Base-by-base conservation (phyloP, 2,329 filamentous ascomycete genomes). In the Epichloe uncinata region DNA sequence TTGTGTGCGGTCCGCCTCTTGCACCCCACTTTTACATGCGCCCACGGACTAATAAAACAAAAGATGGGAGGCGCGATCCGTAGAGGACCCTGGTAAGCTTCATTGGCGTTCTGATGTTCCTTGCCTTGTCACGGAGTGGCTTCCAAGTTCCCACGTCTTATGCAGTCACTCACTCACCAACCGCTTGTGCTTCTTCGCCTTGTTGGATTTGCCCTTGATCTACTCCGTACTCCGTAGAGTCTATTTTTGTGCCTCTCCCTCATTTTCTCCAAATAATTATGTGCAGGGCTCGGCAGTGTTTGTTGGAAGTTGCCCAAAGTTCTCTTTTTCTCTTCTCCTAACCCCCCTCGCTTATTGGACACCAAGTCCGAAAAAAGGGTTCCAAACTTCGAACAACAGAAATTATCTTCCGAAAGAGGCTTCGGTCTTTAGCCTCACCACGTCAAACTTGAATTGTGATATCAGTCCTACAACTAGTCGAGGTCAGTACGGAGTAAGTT, bases 21-120 rank as follows among this genome's bases (percentile, higher is more conserved):
- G 26, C 47, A 44, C 50, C 43, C 50, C 50, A 50, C 50, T 49
- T 30, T 49, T 30, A 5, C 26, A 13, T 50, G 37, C 26, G 44
- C 43, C 43, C 7, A 26, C 22, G 7, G 22, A 8, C 22, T 49
- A 47, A 30, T 13, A 34, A 40, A 41, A 49, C 22, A 42, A 48
- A 34, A 45, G 42, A 18, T 33, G 45, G 38, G 33, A 49, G 40
- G 40, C 35, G 47, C 30, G 30, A 30, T 50, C 37, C 15, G 5
- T n/a, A 35, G 16, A 45, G 45, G 49, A 38, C 50, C 45, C 43
- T 46, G 41, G 30, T 40, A 43, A 47, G 45, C 40, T 51, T 51
- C 45, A 34, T 43, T 51, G 49, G 49, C 49, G 49, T 18, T 47
- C 44, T 36, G 30, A 13, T 42, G 48, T 22, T 36, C 26, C 18